Conservation (phyloP, 352 stramenopile species). For the Globisporangium okanoganense region DNA sequence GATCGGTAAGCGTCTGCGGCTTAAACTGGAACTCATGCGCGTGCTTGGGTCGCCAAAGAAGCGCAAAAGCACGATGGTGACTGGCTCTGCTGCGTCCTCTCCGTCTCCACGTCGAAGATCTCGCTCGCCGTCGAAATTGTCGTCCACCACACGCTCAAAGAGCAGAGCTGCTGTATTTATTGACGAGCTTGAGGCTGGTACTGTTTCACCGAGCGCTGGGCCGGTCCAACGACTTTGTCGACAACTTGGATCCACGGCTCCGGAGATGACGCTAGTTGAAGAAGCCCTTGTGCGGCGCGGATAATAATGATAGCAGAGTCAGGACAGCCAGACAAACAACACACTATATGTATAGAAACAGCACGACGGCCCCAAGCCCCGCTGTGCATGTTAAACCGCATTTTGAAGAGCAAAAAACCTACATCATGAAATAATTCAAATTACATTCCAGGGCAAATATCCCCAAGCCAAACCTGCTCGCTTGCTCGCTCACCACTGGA, state of each 20-base stretch:
- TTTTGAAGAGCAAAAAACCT: not conserved
- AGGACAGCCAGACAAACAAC: not conserved
- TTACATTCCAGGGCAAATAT: too few relatives aligned
- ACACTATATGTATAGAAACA: not conserved
- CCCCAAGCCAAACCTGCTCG: too few relatives aligned
- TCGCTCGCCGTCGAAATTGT: conserved; percentile 5
- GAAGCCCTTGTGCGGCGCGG: conserved; percentile 1
- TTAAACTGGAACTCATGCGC: conserved; percentile 38
- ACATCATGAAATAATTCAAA: not conserved
- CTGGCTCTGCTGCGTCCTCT: not conserved
- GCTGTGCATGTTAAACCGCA: conserved; percentile 1
- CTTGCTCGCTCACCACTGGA: conserved; percentile 84
- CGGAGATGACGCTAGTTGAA: conserved; percentile 4
- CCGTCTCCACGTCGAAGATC: not conserved
- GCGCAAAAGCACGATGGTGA: not conserved
- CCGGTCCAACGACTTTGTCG: not conserved
- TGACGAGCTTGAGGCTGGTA: not conserved
- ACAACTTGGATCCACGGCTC: not conserved
- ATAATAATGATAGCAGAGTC: not conserved
- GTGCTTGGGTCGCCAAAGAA: conserved; percentile 16
- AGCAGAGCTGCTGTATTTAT: not conserved
- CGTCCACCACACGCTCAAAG: not conserved
- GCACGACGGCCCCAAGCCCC: not conserved
- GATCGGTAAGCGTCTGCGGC: conserved; percentile 19
- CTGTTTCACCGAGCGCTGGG: not conserved